Evolutionary conservation across 306 rosid species (phyloP).

Genomic region (Trifolium dubium): DNA sequence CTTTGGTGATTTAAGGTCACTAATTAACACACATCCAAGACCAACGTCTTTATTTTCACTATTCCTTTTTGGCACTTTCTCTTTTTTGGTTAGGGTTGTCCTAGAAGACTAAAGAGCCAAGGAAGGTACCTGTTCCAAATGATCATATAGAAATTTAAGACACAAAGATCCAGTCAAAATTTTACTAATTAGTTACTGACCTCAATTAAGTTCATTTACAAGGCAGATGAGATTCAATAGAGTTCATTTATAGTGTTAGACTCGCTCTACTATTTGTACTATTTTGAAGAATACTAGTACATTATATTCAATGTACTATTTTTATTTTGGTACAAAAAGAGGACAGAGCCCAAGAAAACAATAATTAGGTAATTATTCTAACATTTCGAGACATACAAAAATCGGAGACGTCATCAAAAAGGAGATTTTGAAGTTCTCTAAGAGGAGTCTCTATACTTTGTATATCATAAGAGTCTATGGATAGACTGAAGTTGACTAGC

Average conservation of each 20-base stretch:
- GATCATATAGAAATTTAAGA: slow-evolving; percentile 6
- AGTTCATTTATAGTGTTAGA: slow-evolving; percentile 32
- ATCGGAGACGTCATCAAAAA: too few relatives aligned
- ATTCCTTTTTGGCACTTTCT: slow-evolving; percentile 36
- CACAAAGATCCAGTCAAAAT: slow-evolving; percentile 34
- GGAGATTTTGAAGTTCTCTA: too few relatives aligned
- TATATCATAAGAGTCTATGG: too few relatives aligned
- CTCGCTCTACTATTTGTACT: slow-evolving; percentile 33
- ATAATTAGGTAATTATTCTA: too few relatives aligned
- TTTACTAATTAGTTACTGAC: slow-evolving; percentile 24
- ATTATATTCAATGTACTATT: slow-evolving; percentile 16
- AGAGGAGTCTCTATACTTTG: too few relatives aligned
- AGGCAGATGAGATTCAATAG: slow-evolving; percentile 35
- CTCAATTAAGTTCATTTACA: slow-evolving; percentile 42
- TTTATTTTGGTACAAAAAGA: too few relatives aligned
- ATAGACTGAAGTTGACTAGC: too few relatives aligned
- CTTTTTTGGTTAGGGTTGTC: slow-evolving; percentile 43
- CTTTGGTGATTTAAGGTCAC: slow-evolving; percentile 37
- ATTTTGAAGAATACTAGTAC: neutral
- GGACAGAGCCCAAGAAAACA: too few relatives aligned
- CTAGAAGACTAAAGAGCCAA: slow-evolving; percentile 43
- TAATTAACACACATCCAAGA: slow-evolving; percentile 32
- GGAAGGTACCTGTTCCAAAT: slow-evolving; percentile 50
- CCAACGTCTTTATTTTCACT: slow-evolving; percentile 38
- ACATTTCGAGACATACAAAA: too few relatives aligned